phyloP scores from a whole-genome alignment of 768 basidiomycete species.

The Amanita inopinata region DNA sequence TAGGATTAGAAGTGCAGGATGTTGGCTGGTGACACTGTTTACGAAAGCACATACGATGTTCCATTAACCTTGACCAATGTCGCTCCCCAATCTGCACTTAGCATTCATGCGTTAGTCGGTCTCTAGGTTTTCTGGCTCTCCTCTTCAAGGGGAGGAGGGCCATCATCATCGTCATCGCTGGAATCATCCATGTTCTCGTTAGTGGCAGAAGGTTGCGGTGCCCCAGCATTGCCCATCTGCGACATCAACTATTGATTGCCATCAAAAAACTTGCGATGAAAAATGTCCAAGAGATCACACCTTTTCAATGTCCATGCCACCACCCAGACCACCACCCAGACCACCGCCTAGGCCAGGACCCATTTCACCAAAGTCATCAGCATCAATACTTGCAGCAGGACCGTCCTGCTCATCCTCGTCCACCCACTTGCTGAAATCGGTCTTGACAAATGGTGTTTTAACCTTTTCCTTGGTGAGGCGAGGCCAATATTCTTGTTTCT shows the following conservation, averaged over 20 bases:
- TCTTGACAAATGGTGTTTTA: slow-evolving; percentile 79
- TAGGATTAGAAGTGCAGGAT: too few relatives aligned
- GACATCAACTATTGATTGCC: slow-evolving; percentile 46
- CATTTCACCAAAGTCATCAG: slow-evolving; percentile 45
- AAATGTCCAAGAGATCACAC: slow-evolving; percentile 22
- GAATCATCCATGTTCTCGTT: slow-evolving; percentile 27
- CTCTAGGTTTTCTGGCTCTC: too few relatives aligned
- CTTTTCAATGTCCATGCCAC: slow-evolving; percentile 58
- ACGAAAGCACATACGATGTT: too few relatives aligned
- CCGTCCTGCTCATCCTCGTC: slow-evolving; percentile 96
- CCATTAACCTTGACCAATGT: too few relatives aligned
- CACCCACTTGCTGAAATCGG: slow-evolving; percentile 92
- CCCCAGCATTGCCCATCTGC: slow-evolving; percentile 28
- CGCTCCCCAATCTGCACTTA: too few relatives aligned
- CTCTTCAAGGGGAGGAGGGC: slow-evolving; percentile 78
- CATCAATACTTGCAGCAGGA: slow-evolving; percentile 30
- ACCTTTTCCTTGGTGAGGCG: slow-evolving; percentile 84
- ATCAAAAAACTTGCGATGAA: background rate
- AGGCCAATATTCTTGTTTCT: slow-evolving; percentile 79
- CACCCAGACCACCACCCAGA: slow-evolving; percentile 34
- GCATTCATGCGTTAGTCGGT: too few relatives aligned
- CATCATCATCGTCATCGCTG: slow-evolving; percentile 51
- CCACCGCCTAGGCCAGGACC: slow-evolving; percentile 44
- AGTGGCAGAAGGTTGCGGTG: slow-evolving; percentile 11
- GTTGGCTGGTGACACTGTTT: too few relatives aligned